phyloP scores from a whole-genome alignment of 495 filamentous ascomycete genomes.

The Achaetomiella virescens region DNA sequence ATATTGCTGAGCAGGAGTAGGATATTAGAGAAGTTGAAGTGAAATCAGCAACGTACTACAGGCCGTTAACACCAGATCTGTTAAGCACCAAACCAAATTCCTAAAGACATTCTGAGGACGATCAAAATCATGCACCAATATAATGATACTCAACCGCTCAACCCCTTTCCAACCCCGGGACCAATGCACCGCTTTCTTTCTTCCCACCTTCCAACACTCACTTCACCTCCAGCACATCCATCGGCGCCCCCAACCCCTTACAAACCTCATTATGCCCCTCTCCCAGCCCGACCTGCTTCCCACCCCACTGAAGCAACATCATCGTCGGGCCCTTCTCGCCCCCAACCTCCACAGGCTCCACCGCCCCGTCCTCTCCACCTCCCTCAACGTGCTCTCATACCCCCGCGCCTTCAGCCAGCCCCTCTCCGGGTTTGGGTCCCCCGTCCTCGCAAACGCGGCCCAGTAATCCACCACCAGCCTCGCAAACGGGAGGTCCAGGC shows the following conservation, averaged over 20 bases:
- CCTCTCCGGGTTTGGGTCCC: conserved; percentile 22
- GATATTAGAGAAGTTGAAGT: too few relatives aligned
- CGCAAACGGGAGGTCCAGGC: conserved; percentile 23
- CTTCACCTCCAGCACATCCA: conserved; percentile 19
- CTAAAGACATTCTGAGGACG: too few relatives aligned
- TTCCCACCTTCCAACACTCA: too few relatives aligned
- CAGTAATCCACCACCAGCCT: conserved; percentile 26
- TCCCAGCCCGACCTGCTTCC: conserved; percentile 18
- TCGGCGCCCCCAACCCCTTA: conserved; percentile 16
- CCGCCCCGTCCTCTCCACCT: conserved; percentile 13
- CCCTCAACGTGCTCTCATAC: conserved; percentile 16
- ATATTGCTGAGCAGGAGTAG: too few relatives aligned
- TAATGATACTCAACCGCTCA: too few relatives aligned
- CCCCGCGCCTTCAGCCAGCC: conserved; percentile 18
- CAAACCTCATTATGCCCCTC: conserved; percentile 17
- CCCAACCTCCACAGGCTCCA: conserved; percentile 21
- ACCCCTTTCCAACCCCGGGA: too few relatives aligned
- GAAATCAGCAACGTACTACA: too few relatives aligned
- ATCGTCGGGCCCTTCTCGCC: conserved; percentile 11
- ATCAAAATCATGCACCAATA: too few relatives aligned
- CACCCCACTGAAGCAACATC: conserved; percentile 30
- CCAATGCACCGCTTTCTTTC: too few relatives aligned
- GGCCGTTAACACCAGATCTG: too few relatives aligned
- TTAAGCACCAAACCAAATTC: too few relatives aligned
- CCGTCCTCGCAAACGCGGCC: conserved; percentile 22